phyloP scores from a whole-genome alignment of 2,329 filamentous ascomycete genomes.

The Penicillium sp. region DNA sequence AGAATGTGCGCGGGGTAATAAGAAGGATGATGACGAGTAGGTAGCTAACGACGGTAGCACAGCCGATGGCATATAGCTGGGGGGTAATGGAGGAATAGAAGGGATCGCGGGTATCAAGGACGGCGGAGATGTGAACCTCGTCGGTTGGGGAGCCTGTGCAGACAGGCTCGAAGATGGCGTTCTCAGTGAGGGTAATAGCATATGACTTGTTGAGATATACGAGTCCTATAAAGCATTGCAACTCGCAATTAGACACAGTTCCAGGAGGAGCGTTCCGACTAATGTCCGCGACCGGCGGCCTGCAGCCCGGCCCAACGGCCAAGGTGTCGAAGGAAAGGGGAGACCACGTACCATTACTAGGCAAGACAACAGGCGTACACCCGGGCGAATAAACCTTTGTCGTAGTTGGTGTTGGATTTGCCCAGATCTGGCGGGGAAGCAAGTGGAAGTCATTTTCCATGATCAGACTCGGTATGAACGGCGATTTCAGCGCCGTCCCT shows the following conservation, averaged over 20 bases:
- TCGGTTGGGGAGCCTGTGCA: constrained; percentile 38
- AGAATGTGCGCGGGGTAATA: constrained; percentile 87
- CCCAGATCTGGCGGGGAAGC: constrained; percentile 36
- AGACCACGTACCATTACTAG: constrained; percentile 44
- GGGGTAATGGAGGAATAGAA: constrained; percentile 93
- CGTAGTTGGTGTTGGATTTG: constrained; percentile 31
- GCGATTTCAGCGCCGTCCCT: constrained; percentile 9
- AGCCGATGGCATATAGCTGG: constrained; percentile 84
- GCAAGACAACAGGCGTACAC: constrained; percentile 56
- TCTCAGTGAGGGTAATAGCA: constrained; percentile 39
- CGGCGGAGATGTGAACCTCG: constrained; percentile 36
- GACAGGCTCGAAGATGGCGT: constrained; percentile 44
- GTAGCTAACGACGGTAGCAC: constrained; percentile 82
- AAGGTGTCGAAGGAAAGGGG: background rate
- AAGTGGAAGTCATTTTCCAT: constrained; percentile 30
- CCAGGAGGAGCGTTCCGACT: background rate
- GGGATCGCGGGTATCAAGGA: constrained; percentile 66
- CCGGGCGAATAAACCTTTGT: constrained; percentile 37
- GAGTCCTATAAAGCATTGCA: constrained; percentile 24
- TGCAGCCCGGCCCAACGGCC: background rate
- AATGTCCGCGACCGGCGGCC: background rate
- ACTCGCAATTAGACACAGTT: background rate
- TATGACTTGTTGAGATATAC: constrained; percentile 37
- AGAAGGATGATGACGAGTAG: constrained; percentile 88
- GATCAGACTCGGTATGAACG: constrained; percentile 16